Percentiles rank a stretch among this genome's conserved stretches.
phyloP scores from a whole-genome alignment of 2,329 filamentous ascomycete species.

The Colletotrichum sp. region DNA sequence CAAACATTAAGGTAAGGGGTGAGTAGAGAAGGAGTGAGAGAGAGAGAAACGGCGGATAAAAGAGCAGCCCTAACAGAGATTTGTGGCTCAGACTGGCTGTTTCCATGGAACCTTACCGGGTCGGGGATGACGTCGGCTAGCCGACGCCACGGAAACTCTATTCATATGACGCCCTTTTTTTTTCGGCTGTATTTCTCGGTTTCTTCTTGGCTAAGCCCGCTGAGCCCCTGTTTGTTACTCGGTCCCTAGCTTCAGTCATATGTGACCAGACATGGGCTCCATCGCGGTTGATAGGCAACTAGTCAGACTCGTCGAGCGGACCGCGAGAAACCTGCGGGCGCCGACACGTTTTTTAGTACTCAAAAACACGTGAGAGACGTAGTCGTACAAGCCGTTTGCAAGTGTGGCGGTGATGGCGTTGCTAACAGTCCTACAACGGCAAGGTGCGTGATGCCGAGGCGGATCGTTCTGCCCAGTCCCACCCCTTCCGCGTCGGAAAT shows the following conservation, averaged over 20 bases:
- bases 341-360: neutral
- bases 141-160: slow-evolving; percentile 17
- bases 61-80: neutral
- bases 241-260: neutral
- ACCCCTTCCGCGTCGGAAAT: slow-evolving; percentile 8
- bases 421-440: neutral
- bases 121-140: slow-evolving; percentile 11
- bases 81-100: slow-evolving; percentile 11
- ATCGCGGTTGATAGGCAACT: neutral
- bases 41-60: neutral
- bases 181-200: neutral
- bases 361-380: neutral
- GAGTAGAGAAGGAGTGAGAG: neutral
- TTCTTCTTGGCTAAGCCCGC: neutral
- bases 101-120: neutral
- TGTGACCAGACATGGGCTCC: neutral
- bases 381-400: neutral
- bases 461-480: slow-evolving; percentile 15
- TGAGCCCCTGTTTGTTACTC: neutral
- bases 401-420: slow-evolving; percentile 4
- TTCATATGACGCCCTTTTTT: slow-evolving; percentile 3
- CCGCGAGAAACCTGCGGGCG: neutral
- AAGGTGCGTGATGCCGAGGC: slow-evolving; percentile 14
- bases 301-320: neutral
- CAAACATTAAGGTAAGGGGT: neutral